These are phyloP conservation scores for Eucalyptus pauciflora DNA, from an alignment of 345 rosid species.

Conservation along the genomic window DNA sequence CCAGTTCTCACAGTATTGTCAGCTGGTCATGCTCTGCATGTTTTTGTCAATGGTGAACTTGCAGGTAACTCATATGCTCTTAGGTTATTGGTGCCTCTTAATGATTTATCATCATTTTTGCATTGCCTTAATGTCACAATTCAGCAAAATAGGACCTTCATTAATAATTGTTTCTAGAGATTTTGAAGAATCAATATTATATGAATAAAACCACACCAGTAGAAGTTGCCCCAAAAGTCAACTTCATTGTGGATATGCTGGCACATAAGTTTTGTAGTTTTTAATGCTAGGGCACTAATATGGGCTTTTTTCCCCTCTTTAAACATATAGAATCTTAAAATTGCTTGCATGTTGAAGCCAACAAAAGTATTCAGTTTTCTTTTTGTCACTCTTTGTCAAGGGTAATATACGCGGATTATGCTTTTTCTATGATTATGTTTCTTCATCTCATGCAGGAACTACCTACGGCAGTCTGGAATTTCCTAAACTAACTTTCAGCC, in stretches of 20 bases:
- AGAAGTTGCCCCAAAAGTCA: neutral
- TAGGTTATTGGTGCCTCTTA: neutral
- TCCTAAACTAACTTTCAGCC: slow-evolving; percentile 4
- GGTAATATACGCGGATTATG: neutral
- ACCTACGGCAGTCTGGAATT: slow-evolving; percentile 1
- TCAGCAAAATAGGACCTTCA: neutral
- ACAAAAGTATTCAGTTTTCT: neutral
- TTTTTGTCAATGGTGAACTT: slow-evolving; percentile 75
- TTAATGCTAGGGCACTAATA: neutral
- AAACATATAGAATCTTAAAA: neutral
- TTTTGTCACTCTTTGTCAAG: neutral
- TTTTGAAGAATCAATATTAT: neutral
- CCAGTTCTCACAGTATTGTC: slow-evolving; percentile 63
- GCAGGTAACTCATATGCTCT: slow-evolving; percentile 32
- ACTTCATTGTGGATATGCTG: neutral
- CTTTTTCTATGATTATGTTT: neutral
- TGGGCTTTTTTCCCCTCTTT: neutral
- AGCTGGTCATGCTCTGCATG: slow-evolving; percentile 95
- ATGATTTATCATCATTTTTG: neutral
- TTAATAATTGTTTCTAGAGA: neutral
- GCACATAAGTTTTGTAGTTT: neutral
- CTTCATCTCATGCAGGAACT: neutral
- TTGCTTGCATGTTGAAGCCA: neutral
- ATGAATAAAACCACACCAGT: neutral
- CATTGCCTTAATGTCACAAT: neutral